Evolutionary conservation across 768 basidiomycete genomes (phyloP).

Genomic region (Mycena haematopus): DNA sequence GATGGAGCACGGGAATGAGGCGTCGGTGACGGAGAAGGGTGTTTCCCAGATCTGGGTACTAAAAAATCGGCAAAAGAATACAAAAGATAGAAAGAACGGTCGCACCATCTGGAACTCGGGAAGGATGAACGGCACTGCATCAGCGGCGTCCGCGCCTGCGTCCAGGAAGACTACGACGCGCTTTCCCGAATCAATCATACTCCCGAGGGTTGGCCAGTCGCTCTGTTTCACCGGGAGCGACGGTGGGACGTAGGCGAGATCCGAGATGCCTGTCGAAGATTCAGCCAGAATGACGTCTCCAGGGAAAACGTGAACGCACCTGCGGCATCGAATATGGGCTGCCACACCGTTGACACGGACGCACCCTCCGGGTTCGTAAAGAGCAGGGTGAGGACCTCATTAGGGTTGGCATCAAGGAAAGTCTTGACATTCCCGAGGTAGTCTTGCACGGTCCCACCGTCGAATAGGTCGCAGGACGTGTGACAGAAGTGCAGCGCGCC

Average conservation of each 20-base stretch:
- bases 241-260: constrained; percentile 58
- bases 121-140: constrained; percentile 43
- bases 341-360: constrained; percentile 54
- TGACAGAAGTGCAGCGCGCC: constrained; percentile 70
- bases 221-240: constrained; percentile 36
- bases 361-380: constrained; percentile 70
- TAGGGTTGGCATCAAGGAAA: constrained; percentile 66
- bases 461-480: constrained; percentile 57
- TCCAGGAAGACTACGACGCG: constrained; percentile 59
- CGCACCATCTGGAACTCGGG: constrained; percentile 48
- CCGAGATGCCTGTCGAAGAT: constrained; percentile 44
- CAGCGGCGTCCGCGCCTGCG: constrained; percentile 35
- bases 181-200: constrained; percentile 51
- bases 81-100: neutral
- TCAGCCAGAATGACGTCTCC: too few relatives aligned
- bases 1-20: constrained; percentile 47
- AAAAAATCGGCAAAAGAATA: constrained; percentile 22
- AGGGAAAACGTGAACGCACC: constrained; percentile 38
- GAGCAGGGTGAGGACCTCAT: constrained; percentile 67
- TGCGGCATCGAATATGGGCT: constrained; percentile 55
- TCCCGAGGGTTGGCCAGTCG: constrained; percentile 57
- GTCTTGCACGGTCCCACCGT: constrained; percentile 55
- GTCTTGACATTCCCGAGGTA: constrained; percentile 60
- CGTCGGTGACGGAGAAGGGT: constrained; percentile 45
- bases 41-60: constrained; percentile 47